Evolutionary conservation across 2,329 filamentous ascomycete species (phyloP), one percentile per base, ranked within the genome.

Genomic region (Colletotrichum higginsianum): DNA sequence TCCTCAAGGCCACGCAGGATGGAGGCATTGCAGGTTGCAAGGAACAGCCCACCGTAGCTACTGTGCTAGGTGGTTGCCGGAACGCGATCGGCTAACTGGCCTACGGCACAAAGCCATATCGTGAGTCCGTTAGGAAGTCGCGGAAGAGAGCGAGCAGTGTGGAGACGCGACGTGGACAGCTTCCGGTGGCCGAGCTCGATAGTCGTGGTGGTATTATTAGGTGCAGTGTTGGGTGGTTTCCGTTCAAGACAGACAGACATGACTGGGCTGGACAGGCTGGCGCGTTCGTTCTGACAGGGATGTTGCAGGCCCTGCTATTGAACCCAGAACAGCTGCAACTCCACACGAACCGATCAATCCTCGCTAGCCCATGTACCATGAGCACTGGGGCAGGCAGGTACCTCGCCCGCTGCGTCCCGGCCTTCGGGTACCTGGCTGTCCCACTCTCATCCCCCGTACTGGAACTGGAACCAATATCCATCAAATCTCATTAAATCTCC

Each of bases 401-500:
- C 49, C 47, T 40, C 47, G 15, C 46, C 21, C 47, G 23, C 49
- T 47, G 47, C 44, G 60, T 62, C 58, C 61, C 57, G 46, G 65
- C 46, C 26, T 66, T 63, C 69, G 65, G 69, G 67, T 71, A 71
- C 61, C 50, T 69, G 16, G 62, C 67, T 40, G 44, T 55, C 61
- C 52, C 44, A 58, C 23, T 42, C 52, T 23, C 52, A 40, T 52
- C 53, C 61, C 30, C 55, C 35, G 50, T 56, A 67, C 65, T 13
- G 16, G 30, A 35, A 23, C 30, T 55, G 64, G 35, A 55, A 44
- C 68, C 64, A 68, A 68, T 71, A 69, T 62, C 65, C 57, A 61
- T 61, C 63, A 71, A 63, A 64, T 71, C 66, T 56, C 61, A 71
- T 71, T 68, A 64, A 71, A 68, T 68, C 68, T 67, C 66, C 65